These are phyloP conservation scores for Populus ilicifolia DNA, from an alignment of 345 rosid genomes.

Conservation along the genomic window DNA sequence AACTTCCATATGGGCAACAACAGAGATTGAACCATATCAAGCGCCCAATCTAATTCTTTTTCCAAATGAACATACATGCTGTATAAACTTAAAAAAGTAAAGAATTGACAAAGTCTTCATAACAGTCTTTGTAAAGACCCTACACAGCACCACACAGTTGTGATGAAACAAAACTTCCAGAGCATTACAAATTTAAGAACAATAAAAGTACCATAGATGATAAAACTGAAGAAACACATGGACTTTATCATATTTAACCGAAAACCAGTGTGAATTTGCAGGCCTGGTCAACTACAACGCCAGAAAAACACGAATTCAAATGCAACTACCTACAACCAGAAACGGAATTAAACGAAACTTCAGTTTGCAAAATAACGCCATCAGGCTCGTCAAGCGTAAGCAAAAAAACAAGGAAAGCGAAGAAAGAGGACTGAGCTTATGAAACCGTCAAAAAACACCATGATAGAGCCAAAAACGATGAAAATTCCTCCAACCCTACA, in stretches of 20 bases:
- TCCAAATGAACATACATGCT: neutral
- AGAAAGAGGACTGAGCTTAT: no score
- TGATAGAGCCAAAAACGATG: no score
- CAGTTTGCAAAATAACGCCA: neutral
- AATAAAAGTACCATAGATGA: no score
- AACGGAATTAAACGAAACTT: neutral
- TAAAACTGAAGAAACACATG: neutral
- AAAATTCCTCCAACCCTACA: no score
- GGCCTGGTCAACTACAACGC: neutral
- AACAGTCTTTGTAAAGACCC: neutral
- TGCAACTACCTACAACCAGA: no score
- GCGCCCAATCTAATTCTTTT: neutral
- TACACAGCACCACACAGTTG: neutral
- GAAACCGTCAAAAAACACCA: no score
- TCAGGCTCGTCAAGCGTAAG: neutral
- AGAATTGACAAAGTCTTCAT: neutral
- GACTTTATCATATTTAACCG: neutral
- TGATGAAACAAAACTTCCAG: no score
- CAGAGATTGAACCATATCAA: neutral
- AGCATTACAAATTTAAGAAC: neutral
- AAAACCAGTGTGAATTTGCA: neutral
- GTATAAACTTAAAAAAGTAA: neutral
- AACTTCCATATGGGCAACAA: neutral
- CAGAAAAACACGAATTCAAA: no score
- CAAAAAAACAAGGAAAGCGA: neutral